Percentiles rank a stretch among this genome's conserved stretches.
phyloP scores from a whole-genome alignment of 2,329 filamentous ascomycete species.

The Claviceps purpurea region DNA sequence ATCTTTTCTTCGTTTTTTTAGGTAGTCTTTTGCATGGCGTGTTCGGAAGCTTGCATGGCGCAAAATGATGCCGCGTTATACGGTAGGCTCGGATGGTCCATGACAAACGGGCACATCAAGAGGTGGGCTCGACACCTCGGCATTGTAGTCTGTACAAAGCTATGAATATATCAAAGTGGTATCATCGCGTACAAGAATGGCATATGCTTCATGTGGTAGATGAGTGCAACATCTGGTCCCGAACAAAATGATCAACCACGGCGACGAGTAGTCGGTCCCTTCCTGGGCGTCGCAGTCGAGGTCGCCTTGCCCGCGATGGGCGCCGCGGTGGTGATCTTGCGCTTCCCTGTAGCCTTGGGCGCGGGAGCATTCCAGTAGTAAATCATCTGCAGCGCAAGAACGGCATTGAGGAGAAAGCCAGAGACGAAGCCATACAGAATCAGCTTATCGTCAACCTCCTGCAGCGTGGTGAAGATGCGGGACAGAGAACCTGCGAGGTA shows the following conservation, averaged over 20 bases:
- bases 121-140: too few relatives aligned
- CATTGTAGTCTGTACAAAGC: too few relatives aligned
- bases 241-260: conserved; percentile 20
- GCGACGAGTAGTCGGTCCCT: conserved; percentile 30
- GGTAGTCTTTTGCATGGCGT: too few relatives aligned
- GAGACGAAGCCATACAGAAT: conserved; percentile 92
- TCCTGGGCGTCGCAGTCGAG: conserved; percentile 23
- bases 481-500: conserved; percentile 87
- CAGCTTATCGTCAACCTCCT: conserved; percentile 92
- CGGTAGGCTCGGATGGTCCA: too few relatives aligned
- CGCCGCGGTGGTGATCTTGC: conserved; percentile 15
- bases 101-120: too few relatives aligned
- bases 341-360: conserved; percentile 30
- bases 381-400: conserved; percentile 80
- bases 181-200: neutral
- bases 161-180: too few relatives aligned
- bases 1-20: too few relatives aligned
- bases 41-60: too few relatives aligned
- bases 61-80: too few relatives aligned
- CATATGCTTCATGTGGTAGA: neutral
- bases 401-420: conserved; percentile 76
- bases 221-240: neutral
- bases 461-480: conserved; percentile 92
- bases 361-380: conserved; percentile 83
- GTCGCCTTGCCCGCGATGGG: conserved; percentile 15